Evolutionary conservation across 768 basidiomycete species (phyloP).

Genomic region (Lactifluus rugatus): DNA sequence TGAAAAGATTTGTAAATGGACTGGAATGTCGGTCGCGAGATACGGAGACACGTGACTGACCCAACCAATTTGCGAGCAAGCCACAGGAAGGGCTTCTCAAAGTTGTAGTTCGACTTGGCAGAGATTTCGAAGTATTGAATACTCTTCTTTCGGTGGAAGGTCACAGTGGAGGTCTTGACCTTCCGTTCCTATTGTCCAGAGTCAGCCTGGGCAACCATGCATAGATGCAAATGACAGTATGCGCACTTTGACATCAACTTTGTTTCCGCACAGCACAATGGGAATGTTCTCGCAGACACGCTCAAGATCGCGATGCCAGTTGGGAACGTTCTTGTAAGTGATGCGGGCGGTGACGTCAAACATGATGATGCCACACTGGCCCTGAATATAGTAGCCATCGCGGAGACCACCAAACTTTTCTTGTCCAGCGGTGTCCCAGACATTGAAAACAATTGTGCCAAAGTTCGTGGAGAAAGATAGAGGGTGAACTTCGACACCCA

Average conservation of each 20-base stretch:
- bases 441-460: slow-evolving; percentile 98
- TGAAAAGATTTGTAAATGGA: slow-evolving; percentile 24
- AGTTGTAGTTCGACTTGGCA: slow-evolving; percentile 99
- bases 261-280: slow-evolving; percentile 98
- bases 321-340: slow-evolving; percentile 99
- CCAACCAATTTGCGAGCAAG: slow-evolving; percentile 96
- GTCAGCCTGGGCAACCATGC: not conserved
- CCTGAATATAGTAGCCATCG: slow-evolving; percentile 94
- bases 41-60: slow-evolving; percentile 36
- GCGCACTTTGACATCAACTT: slow-evolving; percentile 96
- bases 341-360: slow-evolving; percentile 99
- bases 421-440: slow-evolving; percentile 99
- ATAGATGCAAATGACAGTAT: not conserved
- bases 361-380: slow-evolving; percentile 99
- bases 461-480: slow-evolving; percentile 95
- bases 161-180: slow-evolving; percentile 97
- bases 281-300: slow-evolving; percentile 99
- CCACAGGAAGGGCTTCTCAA: slow-evolving; percentile 99
- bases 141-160: slow-evolving; percentile 99
- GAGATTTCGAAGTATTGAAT: slow-evolving; percentile 99
- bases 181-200: slow-evolving; percentile 74
- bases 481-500: slow-evolving; percentile 99
- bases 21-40: no score
- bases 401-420: slow-evolving; percentile 99
- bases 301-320: slow-evolving; percentile 99